Conservation (phyloP, 768 basidiomycete genomes). For the Tephrocybe rancida region DNA sequence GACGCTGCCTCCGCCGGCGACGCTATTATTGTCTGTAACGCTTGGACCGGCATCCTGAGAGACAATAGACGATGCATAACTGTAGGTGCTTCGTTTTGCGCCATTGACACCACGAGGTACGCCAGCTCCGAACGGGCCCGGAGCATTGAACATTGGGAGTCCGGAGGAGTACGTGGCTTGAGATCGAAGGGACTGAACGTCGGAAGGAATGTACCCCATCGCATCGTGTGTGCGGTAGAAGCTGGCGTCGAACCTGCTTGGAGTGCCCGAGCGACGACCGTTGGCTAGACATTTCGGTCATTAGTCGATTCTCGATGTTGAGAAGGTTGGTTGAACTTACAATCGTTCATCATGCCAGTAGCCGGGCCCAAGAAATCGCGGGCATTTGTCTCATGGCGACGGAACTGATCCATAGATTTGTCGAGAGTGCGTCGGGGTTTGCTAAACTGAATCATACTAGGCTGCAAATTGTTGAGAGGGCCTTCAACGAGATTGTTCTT, state of each 20-base stretch:
- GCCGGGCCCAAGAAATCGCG: conserved; percentile 63
- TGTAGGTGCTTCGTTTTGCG: conserved; percentile 75
- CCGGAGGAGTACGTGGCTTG: conserved; percentile 96
- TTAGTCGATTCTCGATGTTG: conserved; percentile 4
- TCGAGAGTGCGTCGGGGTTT: conserved; percentile 89
- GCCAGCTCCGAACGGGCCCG: conserved; percentile 70
- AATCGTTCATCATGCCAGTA: conserved; percentile 47
- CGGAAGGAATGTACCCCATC: conserved; percentile 91
- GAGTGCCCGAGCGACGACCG: conserved; percentile 81
- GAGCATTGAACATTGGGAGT: conserved; percentile 78
- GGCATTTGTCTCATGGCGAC: conserved; percentile 90
- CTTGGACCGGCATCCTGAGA: conserved; percentile 86
- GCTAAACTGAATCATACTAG: conserved; percentile 99
- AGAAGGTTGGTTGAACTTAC: conserved; percentile 36
- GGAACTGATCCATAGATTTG: conserved; percentile 92
- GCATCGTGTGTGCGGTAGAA: conserved; percentile 97
- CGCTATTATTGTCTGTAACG: conserved; percentile 60
- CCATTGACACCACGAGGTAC: conserved; percentile 64
- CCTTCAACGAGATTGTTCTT: conserved; percentile 93
- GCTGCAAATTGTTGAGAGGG: conserved; percentile 92
- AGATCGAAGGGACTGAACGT: conserved; percentile 93
- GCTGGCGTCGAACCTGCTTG: conserved; percentile 92
- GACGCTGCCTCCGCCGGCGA: conserved; percentile 55
- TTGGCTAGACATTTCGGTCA: conserved; percentile 25
- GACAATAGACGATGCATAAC: conserved; percentile 90